Conservation (phyloP, 345 rosid genomes). For the Brassica nigra region DNA sequence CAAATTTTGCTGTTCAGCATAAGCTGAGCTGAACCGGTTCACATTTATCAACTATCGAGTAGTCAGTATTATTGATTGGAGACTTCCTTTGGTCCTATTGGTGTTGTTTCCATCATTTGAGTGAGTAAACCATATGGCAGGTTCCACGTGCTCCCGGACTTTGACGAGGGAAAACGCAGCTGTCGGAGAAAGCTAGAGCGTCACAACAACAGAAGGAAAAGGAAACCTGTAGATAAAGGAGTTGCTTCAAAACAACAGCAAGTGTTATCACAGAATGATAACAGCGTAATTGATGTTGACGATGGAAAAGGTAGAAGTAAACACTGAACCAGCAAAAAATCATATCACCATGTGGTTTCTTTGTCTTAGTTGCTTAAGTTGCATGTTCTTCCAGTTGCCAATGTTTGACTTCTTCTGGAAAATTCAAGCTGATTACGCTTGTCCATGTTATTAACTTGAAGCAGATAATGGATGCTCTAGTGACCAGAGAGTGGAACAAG, state of each 20-base stretch:
- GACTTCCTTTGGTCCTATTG: not conserved
- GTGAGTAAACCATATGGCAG: slow-evolving; percentile 44
- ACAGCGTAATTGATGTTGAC: slow-evolving; percentile 53
- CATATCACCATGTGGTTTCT: slow-evolving; percentile 15
- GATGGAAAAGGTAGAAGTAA: slow-evolving; percentile 59
- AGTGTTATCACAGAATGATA: slow-evolving; percentile 46
- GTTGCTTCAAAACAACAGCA: slow-evolving; percentile 45
- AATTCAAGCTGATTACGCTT: slow-evolving; percentile 7
- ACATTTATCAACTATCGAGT: slow-evolving; percentile 4
- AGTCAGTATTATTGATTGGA: not conserved
- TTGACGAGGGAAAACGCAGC: slow-evolving; percentile 93
- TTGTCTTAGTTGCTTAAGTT: slow-evolving; percentile 2
- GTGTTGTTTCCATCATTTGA: not conserved
- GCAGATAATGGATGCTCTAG: slow-evolving; percentile 54
- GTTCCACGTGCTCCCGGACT: slow-evolving; percentile 82
- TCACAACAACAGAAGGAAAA: slow-evolving; percentile 79
- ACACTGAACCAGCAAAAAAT: not conserved
- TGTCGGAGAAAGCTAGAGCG: slow-evolving; percentile 94
- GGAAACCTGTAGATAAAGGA: slow-evolving; percentile 59
- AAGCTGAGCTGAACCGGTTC: slow-evolving; percentile 15
- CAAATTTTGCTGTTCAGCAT: slow-evolving; percentile 12
- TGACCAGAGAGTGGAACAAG: slow-evolving; percentile 58
- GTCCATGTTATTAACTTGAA: slow-evolving; percentile 7
- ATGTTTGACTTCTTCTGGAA: slow-evolving; percentile 8
- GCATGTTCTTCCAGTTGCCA: slow-evolving; percentile 9